Conservation (phyloP, 1,284 basidiomycete genomes). For the Somion occarium region DNA sequence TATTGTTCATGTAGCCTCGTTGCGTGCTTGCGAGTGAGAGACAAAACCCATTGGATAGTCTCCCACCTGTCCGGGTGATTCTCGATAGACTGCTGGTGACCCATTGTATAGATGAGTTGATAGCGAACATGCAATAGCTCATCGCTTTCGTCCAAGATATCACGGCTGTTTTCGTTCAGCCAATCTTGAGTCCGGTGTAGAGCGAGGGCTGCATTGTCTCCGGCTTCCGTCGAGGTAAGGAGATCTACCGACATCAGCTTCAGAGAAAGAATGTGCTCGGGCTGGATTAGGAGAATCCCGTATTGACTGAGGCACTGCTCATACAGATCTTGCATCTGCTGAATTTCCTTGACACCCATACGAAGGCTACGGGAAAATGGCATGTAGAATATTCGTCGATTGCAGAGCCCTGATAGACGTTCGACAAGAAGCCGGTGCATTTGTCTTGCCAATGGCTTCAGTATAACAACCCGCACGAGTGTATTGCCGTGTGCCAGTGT, state of each 20-base stretch:
- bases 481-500: conserved; percentile 37
- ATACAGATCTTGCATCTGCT: conserved; percentile 22
- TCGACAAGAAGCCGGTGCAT: conserved; percentile 47
- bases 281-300: conserved; percentile 44
- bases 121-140: conserved; percentile 45
- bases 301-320: conserved; percentile 32
- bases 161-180: conserved; percentile 32
- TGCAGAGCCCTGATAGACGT: conserved; percentile 37
- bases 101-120: conserved; percentile 46
- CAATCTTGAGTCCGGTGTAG: conserved; percentile 28
- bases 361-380: conserved; percentile 40
- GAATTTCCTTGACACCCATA: neutral
- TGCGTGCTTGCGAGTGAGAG: conserved; percentile 18
- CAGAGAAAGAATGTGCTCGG: conserved; percentile 50
- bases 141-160: conserved; percentile 51
- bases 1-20: neutral
- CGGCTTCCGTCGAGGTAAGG: conserved; percentile 5
- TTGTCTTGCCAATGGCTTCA: conserved; percentile 37
- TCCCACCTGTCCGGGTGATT: conserved; percentile 44
- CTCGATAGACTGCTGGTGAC: conserved; percentile 35
- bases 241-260: conserved; percentile 39
- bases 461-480: conserved; percentile 42
- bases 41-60: conserved; percentile 36
- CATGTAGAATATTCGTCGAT: conserved; percentile 43
- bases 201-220: neutral